Evolutionary conservation across 495 filamentous ascomycete species (phyloP), one percentile per base, ranked within the genome.

Genomic region (Parathielavia appendiculata): DNA sequence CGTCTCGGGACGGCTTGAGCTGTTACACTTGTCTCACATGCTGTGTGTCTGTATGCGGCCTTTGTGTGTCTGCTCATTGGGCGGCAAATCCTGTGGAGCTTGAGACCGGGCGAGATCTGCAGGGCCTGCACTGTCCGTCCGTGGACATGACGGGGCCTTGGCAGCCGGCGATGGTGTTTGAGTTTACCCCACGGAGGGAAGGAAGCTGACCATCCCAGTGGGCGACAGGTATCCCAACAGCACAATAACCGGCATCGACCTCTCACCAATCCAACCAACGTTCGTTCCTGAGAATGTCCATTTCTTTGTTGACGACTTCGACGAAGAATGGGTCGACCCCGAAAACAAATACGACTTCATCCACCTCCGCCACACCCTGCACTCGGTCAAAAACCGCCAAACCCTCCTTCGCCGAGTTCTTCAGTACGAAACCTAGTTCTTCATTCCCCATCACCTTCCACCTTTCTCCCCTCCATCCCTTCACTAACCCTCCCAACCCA

Each of bases 251-350:
- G 87, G 86, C 23, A 79, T 86, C 20, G 87, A 90, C 63, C 75
- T 90, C 16, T 85, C 82, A 12, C 78, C 81, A 4, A 86, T 86
- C 52, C 83, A 86, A 54, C 83, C 83, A 1, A 63, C 63, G 48
- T 79, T 78, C 64, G 76, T 83, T 0, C 81, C 82, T 5, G 73
- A 82, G 8, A 86, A 85, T 58, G 75, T 80, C 47, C 74, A 75
- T 41, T 87, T 87, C 64, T 76, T 80, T 55, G 71, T 87, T 44
- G 84, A 86, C 66, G 84, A 87, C 63, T 71, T 85, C 44, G 83
- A 86, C 57, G 71, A 69, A 44, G 73, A 77, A 16, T 87, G 83
- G 84, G 67, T 79, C n/a, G 78, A 75, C 53, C 69, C 75, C 1
- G 65, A 69, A 22, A 67, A 80, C 53, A 68, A 76, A 39, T 86